Percentiles rank a stretch among this genome's conserved stretches.
Evolutionary conservation across 2,329 filamentous ascomycete genomes (phyloP).

Genomic region (Pseudogymnoascus sp.): DNA sequence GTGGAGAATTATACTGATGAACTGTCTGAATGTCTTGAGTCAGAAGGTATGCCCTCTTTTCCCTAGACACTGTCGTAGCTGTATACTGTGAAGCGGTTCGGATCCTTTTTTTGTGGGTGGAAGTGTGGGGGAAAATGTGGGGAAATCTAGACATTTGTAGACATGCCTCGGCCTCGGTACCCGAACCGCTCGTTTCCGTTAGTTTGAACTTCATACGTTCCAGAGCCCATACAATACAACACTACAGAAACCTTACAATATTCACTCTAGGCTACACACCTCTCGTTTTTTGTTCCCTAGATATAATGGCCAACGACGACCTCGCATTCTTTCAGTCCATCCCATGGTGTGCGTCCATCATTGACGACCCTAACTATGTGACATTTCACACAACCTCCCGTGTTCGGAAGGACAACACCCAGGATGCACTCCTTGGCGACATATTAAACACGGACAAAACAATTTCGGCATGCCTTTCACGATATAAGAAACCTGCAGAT

Average conservation of each 20-base stretch:
- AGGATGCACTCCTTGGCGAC: slow-evolving; percentile 10
- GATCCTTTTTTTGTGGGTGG: too few relatives aligned
- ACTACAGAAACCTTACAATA: neutral
- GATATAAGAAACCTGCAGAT: neutral
- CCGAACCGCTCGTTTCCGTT: neutral
- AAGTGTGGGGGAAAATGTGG: neutral
- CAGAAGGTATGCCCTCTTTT: slow-evolving; percentile 12
- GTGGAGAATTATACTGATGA: slow-evolving; percentile 14
- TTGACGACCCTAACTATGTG: slow-evolving; percentile 6
- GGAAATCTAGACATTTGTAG: neutral
- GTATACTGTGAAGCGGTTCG: too few relatives aligned
- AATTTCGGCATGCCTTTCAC: slow-evolving; percentile 7
- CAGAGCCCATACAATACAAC: neutral
- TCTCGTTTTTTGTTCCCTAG: neutral
- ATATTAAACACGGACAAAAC: slow-evolving; percentile 7
- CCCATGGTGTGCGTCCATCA: slow-evolving; percentile 10
- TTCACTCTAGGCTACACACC: neutral
- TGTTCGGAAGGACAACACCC: slow-evolving; percentile 8
- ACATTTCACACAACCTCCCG: slow-evolving; percentile 7
- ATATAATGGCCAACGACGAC: neutral
- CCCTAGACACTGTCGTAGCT: too few relatives aligned
- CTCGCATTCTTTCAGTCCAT: slow-evolving; percentile 6
- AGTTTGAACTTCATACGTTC: neutral
- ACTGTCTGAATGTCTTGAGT: slow-evolving; percentile 10
- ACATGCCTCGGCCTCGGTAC: neutral